Conservation (phyloP, 176 grass and related monocot genomes). For the Poa pratensis region DNA sequence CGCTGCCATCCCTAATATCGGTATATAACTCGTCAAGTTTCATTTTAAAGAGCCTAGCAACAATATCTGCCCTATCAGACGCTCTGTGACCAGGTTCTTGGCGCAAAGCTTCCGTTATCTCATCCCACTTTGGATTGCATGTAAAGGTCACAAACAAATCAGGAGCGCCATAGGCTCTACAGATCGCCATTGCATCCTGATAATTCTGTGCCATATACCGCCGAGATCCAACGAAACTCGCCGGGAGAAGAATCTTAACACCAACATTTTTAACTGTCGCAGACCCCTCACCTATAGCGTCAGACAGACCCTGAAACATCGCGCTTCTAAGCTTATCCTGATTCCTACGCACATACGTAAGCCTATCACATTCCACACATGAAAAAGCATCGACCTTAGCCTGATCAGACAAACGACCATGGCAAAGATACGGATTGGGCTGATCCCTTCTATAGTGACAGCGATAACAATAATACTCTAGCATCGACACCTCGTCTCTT, state of each 20-base stretch:
- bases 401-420: no score
- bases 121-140: not conserved
- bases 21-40: not conserved
- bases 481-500: no score
- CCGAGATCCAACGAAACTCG: not conserved
- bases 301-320: not conserved
- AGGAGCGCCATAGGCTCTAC: not conserved
- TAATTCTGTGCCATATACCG: not conserved
- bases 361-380: not conserved
- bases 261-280: not conserved
- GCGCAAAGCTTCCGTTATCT: not conserved
- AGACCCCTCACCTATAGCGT: no score
- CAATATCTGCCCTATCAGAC: not conserved
- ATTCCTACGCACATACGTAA: not conserved
- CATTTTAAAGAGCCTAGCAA: not conserved
- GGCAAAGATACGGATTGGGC: no score
- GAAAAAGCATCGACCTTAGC: not conserved
- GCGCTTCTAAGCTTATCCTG: not conserved
- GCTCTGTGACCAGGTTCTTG: not conserved
- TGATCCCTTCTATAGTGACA: no score
- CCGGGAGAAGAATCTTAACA: not conserved
- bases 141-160: not conserved
- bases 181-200: not conserved
- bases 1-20: not conserved
- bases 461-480: no score